A percentile compares a stretch with the other conserved stretches of the same genome.
Conservation (phyloP, 805 yeast species). For the Myxozyma sirexii region DNA sequence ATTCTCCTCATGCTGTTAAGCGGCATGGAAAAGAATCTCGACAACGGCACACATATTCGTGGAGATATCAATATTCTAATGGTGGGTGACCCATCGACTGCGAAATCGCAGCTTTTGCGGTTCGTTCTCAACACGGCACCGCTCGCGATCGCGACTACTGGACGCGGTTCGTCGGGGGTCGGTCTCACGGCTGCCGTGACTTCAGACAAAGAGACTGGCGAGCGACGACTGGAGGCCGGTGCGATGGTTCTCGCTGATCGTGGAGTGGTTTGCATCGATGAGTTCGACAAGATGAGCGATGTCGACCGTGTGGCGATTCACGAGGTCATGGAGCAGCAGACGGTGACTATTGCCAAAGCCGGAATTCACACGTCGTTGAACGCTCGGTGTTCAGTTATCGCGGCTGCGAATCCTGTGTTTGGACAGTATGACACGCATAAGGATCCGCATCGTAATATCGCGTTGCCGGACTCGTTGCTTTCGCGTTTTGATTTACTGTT, state of each 20-base stretch:
- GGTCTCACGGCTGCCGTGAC: constrained; percentile 99
- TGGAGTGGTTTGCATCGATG: constrained; percentile 97
- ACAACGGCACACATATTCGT: constrained; percentile 93
- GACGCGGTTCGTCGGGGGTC: constrained; percentile 99
- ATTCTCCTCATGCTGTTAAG: constrained; percentile 88
- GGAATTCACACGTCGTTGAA: constrained; percentile 96
- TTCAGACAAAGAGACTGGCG: constrained; percentile 95
- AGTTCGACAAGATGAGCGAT: constrained; percentile 97
- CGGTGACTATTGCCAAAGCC: constrained; percentile 96
- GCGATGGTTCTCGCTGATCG: constrained; percentile 99
- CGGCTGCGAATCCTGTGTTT: constrained; percentile 96
- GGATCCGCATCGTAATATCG: constrained; percentile 95
- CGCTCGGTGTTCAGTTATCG: constrained; percentile 94
- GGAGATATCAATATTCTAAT: constrained; percentile 94
- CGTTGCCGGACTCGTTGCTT: constrained; percentile 91
- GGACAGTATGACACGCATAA: constrained; percentile 96
- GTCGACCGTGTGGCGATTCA: constrained; percentile 96
- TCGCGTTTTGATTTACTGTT: constrained; percentile 96
- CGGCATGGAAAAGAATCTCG: constrained; percentile 91
- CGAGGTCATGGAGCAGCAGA: constrained; percentile 99
- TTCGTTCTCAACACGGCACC: constrained; percentile 94
- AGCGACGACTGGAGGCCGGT: constrained; percentile 95
- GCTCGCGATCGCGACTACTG: constrained; percentile 95
- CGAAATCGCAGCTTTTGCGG: constrained; percentile 92
- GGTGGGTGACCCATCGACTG: constrained; percentile 99